phyloP scores from a whole-genome alignment of 495 filamentous ascomycete species.

The Hypoxylon lenormandii region DNA sequence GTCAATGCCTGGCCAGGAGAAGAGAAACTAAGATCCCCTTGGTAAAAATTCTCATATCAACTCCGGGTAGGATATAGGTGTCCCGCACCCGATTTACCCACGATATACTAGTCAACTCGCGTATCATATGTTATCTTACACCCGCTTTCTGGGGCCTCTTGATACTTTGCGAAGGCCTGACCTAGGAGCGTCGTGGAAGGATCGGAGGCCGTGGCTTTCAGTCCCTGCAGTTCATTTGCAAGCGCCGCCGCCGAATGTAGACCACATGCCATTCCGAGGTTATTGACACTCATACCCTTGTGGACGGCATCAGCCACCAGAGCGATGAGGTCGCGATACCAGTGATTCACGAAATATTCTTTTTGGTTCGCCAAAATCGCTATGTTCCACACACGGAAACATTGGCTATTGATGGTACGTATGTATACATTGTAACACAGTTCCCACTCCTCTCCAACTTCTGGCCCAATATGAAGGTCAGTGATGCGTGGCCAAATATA shows the following conservation, averaged over 20 bases:
- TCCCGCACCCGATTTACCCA: not conserved
- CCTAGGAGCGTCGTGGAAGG: too few relatives aligned
- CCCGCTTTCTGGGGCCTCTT: not conserved
- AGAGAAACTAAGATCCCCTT: not conserved
- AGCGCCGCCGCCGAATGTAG: not conserved
- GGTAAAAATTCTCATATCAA: not conserved
- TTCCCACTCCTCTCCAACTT: too few relatives aligned
- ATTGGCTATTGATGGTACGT: too few relatives aligned
- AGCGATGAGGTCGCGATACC: not conserved
- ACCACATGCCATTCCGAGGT: not conserved
- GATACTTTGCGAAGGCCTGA: too few relatives aligned
- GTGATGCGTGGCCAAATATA: too few relatives aligned
- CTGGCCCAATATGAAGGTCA: too few relatives aligned
- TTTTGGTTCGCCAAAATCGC: too few relatives aligned
- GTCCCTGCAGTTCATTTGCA: conserved; percentile 1
- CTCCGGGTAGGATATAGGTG: not conserved
- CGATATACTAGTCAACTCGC: not conserved
- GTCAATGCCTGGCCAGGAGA: not conserved
- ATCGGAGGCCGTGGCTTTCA: not conserved
- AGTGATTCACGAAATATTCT: not conserved
- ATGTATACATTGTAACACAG: too few relatives aligned
- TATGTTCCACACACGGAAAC: too few relatives aligned
- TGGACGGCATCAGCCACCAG: not conserved
- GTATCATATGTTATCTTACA: not conserved
- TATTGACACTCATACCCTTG: not conserved